Evolutionary conservation across 768 basidiomycete species (phyloP), one percentile per base, ranked within the genome.

Genomic region (Rhodotorula sphaerocarpa): DNA sequence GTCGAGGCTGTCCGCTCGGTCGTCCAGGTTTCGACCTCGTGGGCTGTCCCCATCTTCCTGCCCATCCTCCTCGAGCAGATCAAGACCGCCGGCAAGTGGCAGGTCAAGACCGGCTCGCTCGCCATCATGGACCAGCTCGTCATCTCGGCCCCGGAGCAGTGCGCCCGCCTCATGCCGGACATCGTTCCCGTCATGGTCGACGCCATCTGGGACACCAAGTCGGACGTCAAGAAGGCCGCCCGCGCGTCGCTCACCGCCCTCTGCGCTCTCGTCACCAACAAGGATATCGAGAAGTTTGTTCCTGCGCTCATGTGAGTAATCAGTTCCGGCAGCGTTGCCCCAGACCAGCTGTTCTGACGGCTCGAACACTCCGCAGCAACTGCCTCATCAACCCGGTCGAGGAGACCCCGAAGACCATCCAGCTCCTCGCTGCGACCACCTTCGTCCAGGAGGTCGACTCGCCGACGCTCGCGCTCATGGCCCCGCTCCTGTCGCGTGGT

Each of bases 311-410:
- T 95, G 50, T 51, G 23, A 33, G 50, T 51, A 15, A n/a, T 20
- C 39, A 10, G 39, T 20, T 41, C 39, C 12, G 20, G 39, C 39
- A 11, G 12, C 39, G 12, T 41, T 20, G 12, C 39, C 39, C 39
- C 12, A 11, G 12, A 41, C 39, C 12, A n/a, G n/a, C n/a, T n/a
- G n/a, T n/a, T n/a, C n/a, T n/a, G n/a, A n/a, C n/a, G n/a, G n/a
- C n/a, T n/a, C n/a, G n/a, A n/a, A n/a, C n/a, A n/a, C n/a, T n/a
- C n/a, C 31, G 23, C 50, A 51, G 50, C 78, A 90, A 93, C 77
- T 86, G 90, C 76, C 81, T 97, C 74, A 90, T 96, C 79, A 92
- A 99, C 82, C 95, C 95, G 73, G 90, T 95, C 69, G 93, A 99
- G 81, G 95, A 86, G 67, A 92, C 93, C 25, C 82, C 92, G 14